Evolutionary conservation across 2,329 filamentous ascomycete genomes (phyloP).

Genomic region (Phyllosticta ampelicida): DNA sequence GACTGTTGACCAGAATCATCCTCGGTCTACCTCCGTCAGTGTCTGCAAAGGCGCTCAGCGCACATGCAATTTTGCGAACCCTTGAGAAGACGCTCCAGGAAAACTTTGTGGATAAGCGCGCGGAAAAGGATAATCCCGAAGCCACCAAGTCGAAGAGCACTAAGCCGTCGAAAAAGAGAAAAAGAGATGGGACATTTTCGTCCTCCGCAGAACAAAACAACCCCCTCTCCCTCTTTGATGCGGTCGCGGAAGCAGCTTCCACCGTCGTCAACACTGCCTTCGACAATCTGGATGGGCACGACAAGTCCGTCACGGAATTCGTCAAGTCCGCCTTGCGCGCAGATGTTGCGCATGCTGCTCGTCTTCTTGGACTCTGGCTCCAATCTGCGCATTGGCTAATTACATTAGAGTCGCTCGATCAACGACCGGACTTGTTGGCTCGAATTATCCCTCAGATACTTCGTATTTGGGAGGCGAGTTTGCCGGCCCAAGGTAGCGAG

Average conservation of each 20-base stretch:
- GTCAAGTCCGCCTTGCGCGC: constrained; percentile 27
- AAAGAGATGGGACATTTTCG: constrained; percentile 15
- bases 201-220: constrained; percentile 11
- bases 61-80: constrained; percentile 56
- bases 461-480: constrained; percentile 25
- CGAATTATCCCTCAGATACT: constrained; percentile 12
- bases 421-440: neutral
- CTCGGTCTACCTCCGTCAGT: constrained; percentile 57
- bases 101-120: constrained; percentile 14
- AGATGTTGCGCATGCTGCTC: constrained; percentile 24
- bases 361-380: constrained; percentile 27
- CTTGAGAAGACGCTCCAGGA: constrained; percentile 58
- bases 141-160: constrained; percentile 12
- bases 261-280: constrained; percentile 13
- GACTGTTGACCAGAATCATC: constrained; percentile 50
- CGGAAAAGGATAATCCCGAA: neutral
- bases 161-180: constrained; percentile 25
- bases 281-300: constrained; percentile 14
- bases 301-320: constrained; percentile 21
- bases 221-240: constrained; percentile 18
- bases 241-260: constrained; percentile 13
- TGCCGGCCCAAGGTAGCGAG: constrained; percentile 18
- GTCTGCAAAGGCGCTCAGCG: constrained; percentile 59
- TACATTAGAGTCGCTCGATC: neutral
- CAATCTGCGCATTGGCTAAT: constrained; percentile 14